These are phyloP conservation scores for Helichrysum umbraculigerum DNA, from an alignment of 129 eudicot genomes.

Conservation along the genomic window DNA sequence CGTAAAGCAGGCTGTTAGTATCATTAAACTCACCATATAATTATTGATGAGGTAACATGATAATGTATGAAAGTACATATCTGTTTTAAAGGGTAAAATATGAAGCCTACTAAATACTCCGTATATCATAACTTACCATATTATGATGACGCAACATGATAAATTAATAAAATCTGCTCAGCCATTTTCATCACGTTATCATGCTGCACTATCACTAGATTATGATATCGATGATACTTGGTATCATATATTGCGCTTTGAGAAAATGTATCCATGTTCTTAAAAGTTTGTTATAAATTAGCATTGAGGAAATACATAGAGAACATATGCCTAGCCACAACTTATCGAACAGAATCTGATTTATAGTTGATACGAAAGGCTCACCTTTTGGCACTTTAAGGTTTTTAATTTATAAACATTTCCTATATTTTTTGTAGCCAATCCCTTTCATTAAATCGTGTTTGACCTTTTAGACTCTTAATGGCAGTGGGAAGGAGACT, in stretches of 20 bases:
- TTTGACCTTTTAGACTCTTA: slow-evolving; percentile 1
- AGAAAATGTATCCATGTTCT: background rate
- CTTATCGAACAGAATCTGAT: background rate
- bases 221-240: too few species aligned
- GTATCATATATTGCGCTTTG: too few species aligned
- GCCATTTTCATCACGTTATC: too few species aligned
- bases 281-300: too few species aligned
- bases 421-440: background rate
- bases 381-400: background rate
- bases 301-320: background rate
- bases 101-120: background rate
- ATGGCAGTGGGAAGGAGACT: slow-evolving; percentile 91
- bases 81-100: background rate
- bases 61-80: background rate
- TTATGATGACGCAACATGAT: slow-evolving; percentile 6
- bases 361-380: background rate
- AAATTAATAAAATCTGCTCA: background rate
- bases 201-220: too few species aligned
- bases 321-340: background rate
- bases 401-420: background rate
- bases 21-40: background rate
- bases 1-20: too few species aligned
- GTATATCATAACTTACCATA: slow-evolving; percentile 5
- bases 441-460: background rate
- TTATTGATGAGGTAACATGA: background rate